Conservation (phyloP, 805 yeast genomes). For the Saturnispora zaruensis region DNA sequence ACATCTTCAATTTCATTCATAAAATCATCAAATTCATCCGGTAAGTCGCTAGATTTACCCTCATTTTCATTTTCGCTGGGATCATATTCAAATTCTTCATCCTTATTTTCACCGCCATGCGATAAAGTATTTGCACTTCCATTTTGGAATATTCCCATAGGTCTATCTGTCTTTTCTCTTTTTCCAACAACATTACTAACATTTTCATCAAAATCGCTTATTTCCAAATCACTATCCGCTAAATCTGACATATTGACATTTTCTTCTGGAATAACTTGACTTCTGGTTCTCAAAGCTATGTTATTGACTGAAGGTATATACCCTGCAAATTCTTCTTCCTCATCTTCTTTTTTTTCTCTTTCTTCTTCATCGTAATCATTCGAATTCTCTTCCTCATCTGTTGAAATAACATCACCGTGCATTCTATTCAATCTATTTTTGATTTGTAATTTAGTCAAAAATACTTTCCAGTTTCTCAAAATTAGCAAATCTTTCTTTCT, state of each 20-base stretch:
- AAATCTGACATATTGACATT: constrained; percentile 10
- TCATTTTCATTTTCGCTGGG: constrained; percentile 8
- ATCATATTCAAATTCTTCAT: constrained; percentile 20
- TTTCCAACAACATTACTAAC: neutral
- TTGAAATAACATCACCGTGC: constrained; percentile 37
- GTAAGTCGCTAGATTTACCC: constrained; percentile 6
- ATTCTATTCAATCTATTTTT: constrained; percentile 35
- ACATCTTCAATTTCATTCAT: constrained; percentile 9
- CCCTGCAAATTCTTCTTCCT: constrained; percentile 20
- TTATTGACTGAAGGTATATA: constrained; percentile 12
- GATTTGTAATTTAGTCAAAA: constrained; percentile 43
- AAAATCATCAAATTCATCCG: constrained; percentile 13
- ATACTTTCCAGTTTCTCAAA: constrained; percentile 44
- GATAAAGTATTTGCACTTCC: neutral
- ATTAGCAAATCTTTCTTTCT: constrained; percentile 40
- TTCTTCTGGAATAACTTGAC: constrained; percentile 1
- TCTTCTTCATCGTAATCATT: constrained; percentile 8
- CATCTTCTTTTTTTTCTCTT: constrained; percentile 4
- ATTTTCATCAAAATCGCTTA: constrained; percentile 14
- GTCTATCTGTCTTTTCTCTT: neutral
- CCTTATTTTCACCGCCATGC: constrained; percentile 12
- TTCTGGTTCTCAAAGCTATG: constrained; percentile 10
- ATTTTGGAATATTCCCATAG: neutral
- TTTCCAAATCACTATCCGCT: constrained; percentile 13
- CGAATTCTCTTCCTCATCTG: constrained; percentile 19